Percentiles rank a stretch among this genome's conserved stretches.
Conservation (phyloP, 2,329 filamentous ascomycete species). For the Ophiostoma perfectum region DNA sequence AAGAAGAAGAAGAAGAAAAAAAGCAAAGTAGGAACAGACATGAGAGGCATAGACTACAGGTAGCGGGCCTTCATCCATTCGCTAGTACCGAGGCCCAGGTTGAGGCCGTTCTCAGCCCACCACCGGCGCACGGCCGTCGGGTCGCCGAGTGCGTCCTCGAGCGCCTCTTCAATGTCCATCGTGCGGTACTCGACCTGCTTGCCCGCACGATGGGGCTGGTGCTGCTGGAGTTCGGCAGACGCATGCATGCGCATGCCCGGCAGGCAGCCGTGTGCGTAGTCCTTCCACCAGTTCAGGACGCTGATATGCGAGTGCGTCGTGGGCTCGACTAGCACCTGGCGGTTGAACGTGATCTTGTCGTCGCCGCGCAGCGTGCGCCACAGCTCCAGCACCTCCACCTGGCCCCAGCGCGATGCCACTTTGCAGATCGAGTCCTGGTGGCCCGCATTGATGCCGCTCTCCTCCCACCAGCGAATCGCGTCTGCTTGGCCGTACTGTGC, state of each 20-base stretch:
- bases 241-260: constrained; percentile 43
- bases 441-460: constrained; percentile 69
- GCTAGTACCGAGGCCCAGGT: constrained; percentile 73
- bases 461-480: constrained; percentile 82
- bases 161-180: constrained; percentile 89
- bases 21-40: not conserved
- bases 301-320: constrained; percentile 80
- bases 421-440: constrained; percentile 79
- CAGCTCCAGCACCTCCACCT: constrained; percentile 74
- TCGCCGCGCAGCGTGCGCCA: constrained; percentile 73
- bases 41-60: constrained; percentile 40
- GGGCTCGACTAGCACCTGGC: constrained; percentile 62
- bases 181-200: constrained; percentile 86
- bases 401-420: constrained; percentile 77
- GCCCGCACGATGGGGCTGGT: constrained; percentile 1
- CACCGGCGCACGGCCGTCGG: constrained; percentile 68
- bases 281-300: constrained; percentile 90
- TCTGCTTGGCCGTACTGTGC: constrained; percentile 74
- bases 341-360: constrained; percentile 37
- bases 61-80: constrained; percentile 85
- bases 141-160: constrained; percentile 77
- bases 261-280: constrained; percentile 54
- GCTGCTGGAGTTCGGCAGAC: constrained; percentile 42
- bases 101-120: constrained; percentile 83
- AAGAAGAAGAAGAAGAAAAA: not conserved